phyloP scores from a whole-genome alignment of 2,329 filamentous ascomycete genomes.

The Curvularia hawaiiensis region DNA sequence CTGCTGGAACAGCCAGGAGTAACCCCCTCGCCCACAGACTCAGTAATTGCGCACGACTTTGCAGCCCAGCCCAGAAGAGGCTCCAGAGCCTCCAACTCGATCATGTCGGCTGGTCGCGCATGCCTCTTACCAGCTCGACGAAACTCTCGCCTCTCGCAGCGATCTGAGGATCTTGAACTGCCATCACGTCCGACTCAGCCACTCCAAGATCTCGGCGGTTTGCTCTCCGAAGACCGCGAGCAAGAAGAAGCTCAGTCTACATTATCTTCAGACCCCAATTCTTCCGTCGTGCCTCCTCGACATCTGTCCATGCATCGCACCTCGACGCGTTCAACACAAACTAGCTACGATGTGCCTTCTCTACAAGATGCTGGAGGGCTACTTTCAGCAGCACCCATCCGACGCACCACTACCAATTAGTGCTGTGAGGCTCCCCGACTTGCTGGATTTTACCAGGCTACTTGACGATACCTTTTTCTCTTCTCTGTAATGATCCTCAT shows the following conservation, averaged over 20 bases:
- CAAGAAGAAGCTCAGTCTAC: conserved; percentile 20
- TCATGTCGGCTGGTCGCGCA: conserved; percentile 30
- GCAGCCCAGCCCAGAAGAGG: conserved; percentile 40
- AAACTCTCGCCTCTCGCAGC: conserved; percentile 41
- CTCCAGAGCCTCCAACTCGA: conserved; percentile 38
- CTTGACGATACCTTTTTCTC: conserved; percentile 26
- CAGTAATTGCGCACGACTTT: conserved; percentile 51
- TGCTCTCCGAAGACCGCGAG: conserved; percentile 35
- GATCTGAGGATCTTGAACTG: conserved; percentile 43
- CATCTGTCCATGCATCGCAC: conserved; percentile 24
- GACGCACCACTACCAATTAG: conserved; percentile 30
- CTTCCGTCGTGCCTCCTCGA: conserved; percentile 16
- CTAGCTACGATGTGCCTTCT: conserved; percentile 32
- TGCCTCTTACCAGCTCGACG: conserved; percentile 36
- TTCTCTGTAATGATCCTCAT: conserved; percentile 19
- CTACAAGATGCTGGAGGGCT: conserved; percentile 41
- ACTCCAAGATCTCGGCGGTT: conserved; percentile 33
- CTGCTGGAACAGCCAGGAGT: conserved; percentile 59
- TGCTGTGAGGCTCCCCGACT: conserved; percentile 31
- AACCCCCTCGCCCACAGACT: conserved; percentile 41
- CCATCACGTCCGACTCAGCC: conserved; percentile 27
- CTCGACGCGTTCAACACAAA: conserved; percentile 30
- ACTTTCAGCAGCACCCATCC: conserved; percentile 24
- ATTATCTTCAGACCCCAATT: conserved; percentile 22
- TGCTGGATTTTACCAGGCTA: conserved; percentile 43